Evolutionary conservation across 441 rosid species (phyloP), one percentile per base, ranked within the genome.

Genomic region (Capsella rubella): DNA sequence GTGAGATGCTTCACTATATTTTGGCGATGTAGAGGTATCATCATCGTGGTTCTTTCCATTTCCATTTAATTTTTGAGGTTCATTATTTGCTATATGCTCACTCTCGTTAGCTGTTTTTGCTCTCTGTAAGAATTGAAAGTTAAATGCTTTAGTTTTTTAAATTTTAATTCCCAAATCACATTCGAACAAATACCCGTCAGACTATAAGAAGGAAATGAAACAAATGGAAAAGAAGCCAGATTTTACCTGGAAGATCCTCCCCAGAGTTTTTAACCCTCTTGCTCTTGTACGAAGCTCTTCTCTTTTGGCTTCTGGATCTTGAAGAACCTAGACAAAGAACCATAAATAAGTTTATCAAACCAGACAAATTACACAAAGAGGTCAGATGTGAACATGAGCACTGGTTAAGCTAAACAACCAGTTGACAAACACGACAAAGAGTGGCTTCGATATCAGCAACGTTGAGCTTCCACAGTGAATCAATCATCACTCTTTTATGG

Each of bases 381-480:
- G 42, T 11, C 9, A 66, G 58, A 62, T 52, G 69, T 47, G 39
- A 63, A 21, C 42, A 80, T 60, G 28, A 70, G 78, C 21, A 61
- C 70, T n/a, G 42, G 78, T 72, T 47, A 55, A 78, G 79, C 27
- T 69, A 82, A 79, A 82, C 74, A 78, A 94, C 99, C 99, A 92
- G 93, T 80, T 89, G 97, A 83, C 97, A 95, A 84, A 95, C 97
- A 57, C 84, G 93, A 71, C 87, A 90, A 77, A 95, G 97, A 21
- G 97, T 95, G 64, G 89, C 91, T 84, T 95, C 99, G n/a, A 95
- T 95, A 74, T 95, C 97, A 42, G 97, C 97, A 59, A 95, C 97
- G 28, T 95, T 92, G 73, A 95, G 97, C 81, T 95, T 95, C 97
- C 97, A 95, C 68, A 92, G 81, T n/a, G 97, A 95, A 84, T 92